Evolutionary conservation across 2,329 filamentous ascomycete species (phyloP), one percentile per base, ranked within the genome.

Genomic region (Verticillium zaregamsianum): DNA sequence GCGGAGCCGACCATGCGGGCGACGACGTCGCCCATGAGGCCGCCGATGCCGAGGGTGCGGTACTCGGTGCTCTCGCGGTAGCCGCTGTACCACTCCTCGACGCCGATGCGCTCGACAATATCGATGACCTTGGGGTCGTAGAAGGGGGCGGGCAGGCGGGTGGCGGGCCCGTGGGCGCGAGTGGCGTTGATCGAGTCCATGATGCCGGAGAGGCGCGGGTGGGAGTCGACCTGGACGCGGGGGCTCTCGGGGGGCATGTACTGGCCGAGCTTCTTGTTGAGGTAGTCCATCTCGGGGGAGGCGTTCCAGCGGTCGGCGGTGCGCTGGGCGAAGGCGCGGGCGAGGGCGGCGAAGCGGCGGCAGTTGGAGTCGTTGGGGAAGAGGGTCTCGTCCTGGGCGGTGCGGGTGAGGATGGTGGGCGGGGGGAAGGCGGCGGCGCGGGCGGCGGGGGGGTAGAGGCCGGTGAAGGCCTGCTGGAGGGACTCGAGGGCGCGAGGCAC

Each of bases 171-270:
- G 72, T 98, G 95, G 2, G 93, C 94, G 14, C 90, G 81, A 0
- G 92, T 96, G 7, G 92, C 87, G 72, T 97, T 98, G 70, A 98
- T 85, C 0, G 92, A 95, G 76, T 99, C 95, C 90, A 96, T 92
- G 69, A 99, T 90, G 59, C 95, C 95, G 6, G 88, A 93, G 14
- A 98, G 81, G 55, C 93, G 84, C 0, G 95, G 95, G 63, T 89
- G 89, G 1, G 88, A 89, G 74, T 97, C 93, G 9, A 98, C 91
- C 31, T 90, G 91, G 9, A 97, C 88, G 45, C 83, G 82, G 12
- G 84, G 84, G 33, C 80, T 82, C 39, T 82, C 82, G 8, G 86
- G 82, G 0, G 92, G 92, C 91, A 98, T 96, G 86, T 90, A 96
- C 73, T 90, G 92, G 39, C 90, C 87, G 60, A 93, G 87, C 63